phyloP scores from a whole-genome alignment of 148 eudicot species.

The Chenopodium suecicum region DNA sequence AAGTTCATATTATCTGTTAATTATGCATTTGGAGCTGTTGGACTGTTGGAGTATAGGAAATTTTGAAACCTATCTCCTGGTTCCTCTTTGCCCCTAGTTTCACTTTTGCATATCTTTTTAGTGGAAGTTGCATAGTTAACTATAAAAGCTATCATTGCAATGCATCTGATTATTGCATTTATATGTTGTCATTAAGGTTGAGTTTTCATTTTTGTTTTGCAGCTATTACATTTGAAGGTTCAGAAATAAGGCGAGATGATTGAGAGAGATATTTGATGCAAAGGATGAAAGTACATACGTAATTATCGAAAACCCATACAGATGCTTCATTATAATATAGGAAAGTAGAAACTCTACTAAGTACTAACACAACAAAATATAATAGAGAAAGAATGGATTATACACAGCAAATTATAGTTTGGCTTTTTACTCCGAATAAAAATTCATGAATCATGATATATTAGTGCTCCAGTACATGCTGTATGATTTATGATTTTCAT shows the following conservation, averaged over 20 bases:
- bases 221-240: neutral
- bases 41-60: neutral
- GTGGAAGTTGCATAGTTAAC: neutral
- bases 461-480: too few species aligned
- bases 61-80: neutral
- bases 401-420: too few species aligned
- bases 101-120: neutral
- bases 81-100: neutral
- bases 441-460: neutral
- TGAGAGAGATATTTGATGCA: neutral
- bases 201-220: neutral
- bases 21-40: neutral
- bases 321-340: slow-evolving; percentile 4
- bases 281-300: neutral
- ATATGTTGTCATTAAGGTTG: neutral
- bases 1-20: neutral
- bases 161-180: neutral
- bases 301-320: neutral
- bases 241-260: neutral
- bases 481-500: neutral
- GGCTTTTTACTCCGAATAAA: too few species aligned
- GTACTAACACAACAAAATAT: neutral
- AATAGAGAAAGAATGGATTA: too few species aligned
- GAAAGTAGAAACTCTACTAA: neutral
- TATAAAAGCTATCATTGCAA: too few species aligned